phyloP scores from a whole-genome alignment of 768 basidiomycete species.

The Agaricus bisporus region DNA sequence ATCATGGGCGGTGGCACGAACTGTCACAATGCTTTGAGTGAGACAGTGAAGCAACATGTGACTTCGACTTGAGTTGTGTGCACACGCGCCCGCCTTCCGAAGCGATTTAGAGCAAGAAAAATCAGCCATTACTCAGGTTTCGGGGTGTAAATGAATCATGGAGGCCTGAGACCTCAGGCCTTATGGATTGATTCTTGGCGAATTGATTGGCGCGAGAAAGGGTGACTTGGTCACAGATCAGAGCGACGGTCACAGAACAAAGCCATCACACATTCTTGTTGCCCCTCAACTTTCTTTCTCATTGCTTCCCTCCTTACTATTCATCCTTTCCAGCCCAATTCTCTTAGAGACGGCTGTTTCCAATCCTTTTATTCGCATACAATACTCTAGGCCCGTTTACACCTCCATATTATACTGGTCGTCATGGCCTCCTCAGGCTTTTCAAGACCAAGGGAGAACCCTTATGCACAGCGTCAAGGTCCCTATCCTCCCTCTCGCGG shows the following conservation, averaged over 20 bases:
- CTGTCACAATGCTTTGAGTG: no score
- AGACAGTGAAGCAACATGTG: no score
- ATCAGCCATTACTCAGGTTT: no score
- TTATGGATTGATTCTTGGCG: no score
- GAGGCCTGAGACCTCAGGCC: not conserved
- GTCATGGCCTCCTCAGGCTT: slow-evolving; percentile 13
- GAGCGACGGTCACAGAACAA: slow-evolving; percentile 11
- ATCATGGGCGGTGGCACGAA: slow-evolving; percentile 6
- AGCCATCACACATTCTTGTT: slow-evolving; percentile 17
- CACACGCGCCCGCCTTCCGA: no score
- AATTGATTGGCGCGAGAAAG: no score
- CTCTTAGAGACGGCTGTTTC: slow-evolving; percentile 2
- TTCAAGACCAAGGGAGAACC: slow-evolving; percentile 13
- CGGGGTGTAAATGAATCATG: not conserved
- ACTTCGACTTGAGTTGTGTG: no score
- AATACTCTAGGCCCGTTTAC: not conserved
- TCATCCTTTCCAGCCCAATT: not conserved
- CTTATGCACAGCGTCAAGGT: slow-evolving; percentile 19
- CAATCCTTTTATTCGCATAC: slow-evolving; percentile 15
- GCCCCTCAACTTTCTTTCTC: slow-evolving; percentile 17
- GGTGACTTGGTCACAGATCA: not conserved
- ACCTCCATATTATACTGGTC: slow-evolving; percentile 4
- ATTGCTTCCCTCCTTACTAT: slow-evolving; percentile 14
- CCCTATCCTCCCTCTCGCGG: slow-evolving; percentile 27
- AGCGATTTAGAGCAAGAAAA: no score